Percentiles rank a stretch among this genome's conserved stretches.
Evolutionary conservation across 1,284 basidiomycete genomes (phyloP).

Genomic region (Naganishia liquefaciens): DNA sequence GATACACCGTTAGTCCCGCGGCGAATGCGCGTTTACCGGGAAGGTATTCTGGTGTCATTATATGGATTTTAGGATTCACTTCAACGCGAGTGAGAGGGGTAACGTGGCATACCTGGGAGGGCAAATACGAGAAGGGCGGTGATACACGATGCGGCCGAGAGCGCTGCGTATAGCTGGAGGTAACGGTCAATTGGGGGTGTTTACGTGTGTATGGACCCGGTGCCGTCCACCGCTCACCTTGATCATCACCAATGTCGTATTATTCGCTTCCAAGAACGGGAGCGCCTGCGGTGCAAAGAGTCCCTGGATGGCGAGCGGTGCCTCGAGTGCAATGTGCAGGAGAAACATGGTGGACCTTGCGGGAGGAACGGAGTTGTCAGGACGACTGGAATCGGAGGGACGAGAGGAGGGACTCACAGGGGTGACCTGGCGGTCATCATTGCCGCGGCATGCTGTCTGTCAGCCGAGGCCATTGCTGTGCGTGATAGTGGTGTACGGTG

Average conservation of each 20-base stretch:
- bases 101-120: constrained; percentile 63
- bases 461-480: neutral
- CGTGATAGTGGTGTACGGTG: neutral
- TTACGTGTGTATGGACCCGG: neutral
- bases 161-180: constrained; percentile 10
- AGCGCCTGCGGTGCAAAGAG: constrained; percentile 64
- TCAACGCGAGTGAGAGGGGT: no score
- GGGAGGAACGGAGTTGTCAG: neutral
- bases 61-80: no score
- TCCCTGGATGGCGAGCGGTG: constrained; percentile 71
- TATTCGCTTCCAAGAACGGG: constrained; percentile 74
- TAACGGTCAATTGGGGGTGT: no score
- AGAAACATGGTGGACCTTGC: constrained; percentile 67
- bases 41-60: constrained; percentile 67
- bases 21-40: constrained; percentile 80
- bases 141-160: neutral
- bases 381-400: neutral
- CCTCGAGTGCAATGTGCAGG: constrained; percentile 72
- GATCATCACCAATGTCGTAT: constrained; percentile 70
- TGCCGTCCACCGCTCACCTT: constrained; percentile 60
- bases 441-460: constrained; percentile 3
- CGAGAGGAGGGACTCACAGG: neutral
- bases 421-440: constrained; percentile 13
- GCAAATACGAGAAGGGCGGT: constrained; percentile 8
- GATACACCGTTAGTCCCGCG: constrained; percentile 72